These are phyloP conservation scores for Boletus rex-veris DNA, from an alignment of 768 basidiomycete species.

Conservation along the genomic window DNA sequence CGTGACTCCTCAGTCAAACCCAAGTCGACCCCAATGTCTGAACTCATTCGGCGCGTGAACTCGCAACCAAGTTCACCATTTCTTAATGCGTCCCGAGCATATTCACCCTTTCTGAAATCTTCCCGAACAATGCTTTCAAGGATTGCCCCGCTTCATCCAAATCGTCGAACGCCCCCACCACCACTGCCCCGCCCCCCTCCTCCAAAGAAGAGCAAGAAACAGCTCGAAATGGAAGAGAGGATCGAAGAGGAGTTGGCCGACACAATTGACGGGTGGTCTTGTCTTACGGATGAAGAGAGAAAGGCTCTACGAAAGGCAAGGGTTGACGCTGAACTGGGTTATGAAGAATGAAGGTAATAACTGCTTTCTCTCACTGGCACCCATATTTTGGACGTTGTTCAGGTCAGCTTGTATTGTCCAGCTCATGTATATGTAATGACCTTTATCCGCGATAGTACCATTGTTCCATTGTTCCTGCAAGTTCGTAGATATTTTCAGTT, in stretches of 20 bases:
- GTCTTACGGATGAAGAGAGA: constrained; percentile 40
- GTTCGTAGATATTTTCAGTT: not conserved
- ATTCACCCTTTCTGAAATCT: constrained; percentile 65
- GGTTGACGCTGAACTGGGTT: constrained; percentile 60
- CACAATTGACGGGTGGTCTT: constrained; percentile 62
- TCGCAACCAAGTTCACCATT: constrained; percentile 61
- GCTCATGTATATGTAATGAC: constrained; percentile 8
- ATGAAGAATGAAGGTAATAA: constrained; percentile 35
- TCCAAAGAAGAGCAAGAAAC: constrained; percentile 77
- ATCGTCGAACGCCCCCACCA: constrained; percentile 70
- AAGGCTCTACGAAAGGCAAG: constrained; percentile 56
- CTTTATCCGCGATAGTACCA: not conserved
- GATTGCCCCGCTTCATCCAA: constrained; percentile 76
- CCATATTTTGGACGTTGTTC: not conserved
- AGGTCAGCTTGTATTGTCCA: not conserved
- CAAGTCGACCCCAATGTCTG: constrained; percentile 64
- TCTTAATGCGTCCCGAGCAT: constrained; percentile 31
- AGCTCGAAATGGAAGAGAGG: constrained; percentile 68
- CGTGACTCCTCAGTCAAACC: constrained; percentile 46
- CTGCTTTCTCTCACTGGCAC: not conserved
- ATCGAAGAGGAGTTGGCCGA: constrained; percentile 81
- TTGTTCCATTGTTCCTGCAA: not conserved
- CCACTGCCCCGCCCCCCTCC: constrained; percentile 67
- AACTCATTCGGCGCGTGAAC: constrained; percentile 70
- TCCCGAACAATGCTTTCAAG: constrained; percentile 58